Evolutionary conservation across 345 rosid genomes (phyloP), one percentile per base, ranked within the genome.

Genomic region (Aurinia saxatilis): DNA sequence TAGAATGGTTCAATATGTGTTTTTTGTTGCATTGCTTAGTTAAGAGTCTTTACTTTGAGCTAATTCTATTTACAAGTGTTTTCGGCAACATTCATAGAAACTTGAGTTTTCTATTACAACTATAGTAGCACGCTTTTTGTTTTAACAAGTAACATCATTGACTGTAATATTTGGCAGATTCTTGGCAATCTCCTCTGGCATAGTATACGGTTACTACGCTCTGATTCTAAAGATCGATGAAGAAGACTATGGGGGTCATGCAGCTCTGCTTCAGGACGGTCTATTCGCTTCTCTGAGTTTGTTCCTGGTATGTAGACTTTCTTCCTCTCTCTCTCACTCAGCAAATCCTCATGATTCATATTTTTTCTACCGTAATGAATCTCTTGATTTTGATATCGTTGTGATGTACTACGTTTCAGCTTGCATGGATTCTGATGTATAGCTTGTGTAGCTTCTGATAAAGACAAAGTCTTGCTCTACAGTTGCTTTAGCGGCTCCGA

Each of bases 231-330:
- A 90, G 82, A 34, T 93, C 3, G 99, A 93, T 35, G 99, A 93
- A 80, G 99, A 90, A 79, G 96, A 93, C 27, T 90, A 70, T 72
- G 99, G 99, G 4, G 99, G 99, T 70, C 99, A 93, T 25, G 89
- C 84, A 61, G 65, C 87, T 17, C 84, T 93, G 40, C 99, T 93
- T 71, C 99, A 93, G 65, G 99, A 93, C 52, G 99, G 99, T 8
- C 80, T 93, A 34, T 90, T 90, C 73, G 99, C 97, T 19, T 93
- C 99, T 2, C 63, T 87, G 34, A 87, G 97, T 31, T 80, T 93
- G 47, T 93, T 93, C 74, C 82, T 93, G 97, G 99, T 93, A 78
- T 21, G 42, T 38, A 25, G 1, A 42, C 19, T 18, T 17, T 36
- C 40, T 16, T 8, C 58, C 30, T 57, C 67, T 8, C 45, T 13